Conservation (phyloP, 192 early-diverging fungal species). For the Rhizoclosmatium sp. region DNA sequence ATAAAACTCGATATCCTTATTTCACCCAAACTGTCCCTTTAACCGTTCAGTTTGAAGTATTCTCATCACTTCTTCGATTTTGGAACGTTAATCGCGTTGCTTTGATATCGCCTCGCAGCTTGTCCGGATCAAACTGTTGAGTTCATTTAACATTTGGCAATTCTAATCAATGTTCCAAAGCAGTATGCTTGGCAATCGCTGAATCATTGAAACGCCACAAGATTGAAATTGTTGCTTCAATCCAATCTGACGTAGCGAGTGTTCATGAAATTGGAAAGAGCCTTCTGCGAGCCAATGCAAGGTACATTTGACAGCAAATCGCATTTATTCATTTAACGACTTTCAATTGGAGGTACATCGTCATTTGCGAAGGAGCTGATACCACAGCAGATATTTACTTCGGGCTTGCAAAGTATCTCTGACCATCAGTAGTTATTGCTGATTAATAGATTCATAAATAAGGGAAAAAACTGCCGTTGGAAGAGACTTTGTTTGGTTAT, state of each 20-base stretch:
- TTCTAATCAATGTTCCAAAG: not conserved
- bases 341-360: not conserved
- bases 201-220: not conserved
- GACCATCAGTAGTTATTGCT: too few relatives aligned
- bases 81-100: conserved; percentile 3
- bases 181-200: not conserved
- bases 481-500: not conserved
- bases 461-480: not conserved
- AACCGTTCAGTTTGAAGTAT: not conserved
- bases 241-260: not conserved
- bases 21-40: not conserved
- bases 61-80: not conserved
- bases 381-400: not conserved
- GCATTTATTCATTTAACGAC: not conserved
- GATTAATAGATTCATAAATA: too few relatives aligned
- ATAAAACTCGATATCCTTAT: not conserved
- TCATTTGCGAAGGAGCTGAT: not conserved
- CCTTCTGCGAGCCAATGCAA: not conserved
- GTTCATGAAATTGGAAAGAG: not conserved
- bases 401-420: not conserved
- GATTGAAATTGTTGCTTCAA: conserved; percentile 6
- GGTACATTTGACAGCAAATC: not conserved
- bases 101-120: not conserved
- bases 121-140: not conserved
- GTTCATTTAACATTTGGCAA: not conserved